Evolutionary conservation across 257 asterid genomes (phyloP), one percentile per base, ranked within the genome.

Genomic region (Nemophila menziesii): DNA sequence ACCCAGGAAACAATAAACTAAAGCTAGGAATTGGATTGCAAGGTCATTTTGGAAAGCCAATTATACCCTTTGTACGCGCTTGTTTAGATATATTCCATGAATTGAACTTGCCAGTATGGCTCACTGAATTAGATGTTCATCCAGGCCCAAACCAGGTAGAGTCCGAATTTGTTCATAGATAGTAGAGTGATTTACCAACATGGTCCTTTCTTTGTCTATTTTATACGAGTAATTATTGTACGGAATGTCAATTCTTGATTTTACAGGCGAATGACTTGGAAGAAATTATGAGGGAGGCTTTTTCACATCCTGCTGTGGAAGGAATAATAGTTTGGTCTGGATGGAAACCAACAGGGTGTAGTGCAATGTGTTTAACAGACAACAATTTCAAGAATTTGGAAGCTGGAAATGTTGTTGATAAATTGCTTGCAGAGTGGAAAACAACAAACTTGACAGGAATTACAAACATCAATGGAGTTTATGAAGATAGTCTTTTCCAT

Each of bases 301-400:
- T 40, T 60, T 52, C 90, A 0, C 90, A 78, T 52, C 85, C 90
- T 0, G 79, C 71, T 0, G 68, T 79, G 9, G 66, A 75, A 49
- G 92, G 92, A 9, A 62, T 79, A 6, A 59, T 79, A 1, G 50
- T 78, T 17, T 74, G 81, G 77, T 68, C 62, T 18, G 84, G 74
- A 12, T 74, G 84, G 85, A 78, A 62, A 39, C 68, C 73, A 22
- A 48, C 45, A 8, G 41, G 17, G 6, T 75, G 92, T 57, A 60
- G 49, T 16, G 46, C 57, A 16, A 51, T 73, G 69, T 73, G 82
- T 67, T 47, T 77, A 18, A 57, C 60, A 5, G 81, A 73, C 62
- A 20, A 41, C 33, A 17, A 62, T 11, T 62, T 73, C 72, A 66
- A 60, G 24, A 68, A 53, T 58, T 42, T 46, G 17, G 72, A 67